Base-by-base conservation (phyloP, 768 basidiomycete genomes). In the Clavaria fumosa region DNA sequence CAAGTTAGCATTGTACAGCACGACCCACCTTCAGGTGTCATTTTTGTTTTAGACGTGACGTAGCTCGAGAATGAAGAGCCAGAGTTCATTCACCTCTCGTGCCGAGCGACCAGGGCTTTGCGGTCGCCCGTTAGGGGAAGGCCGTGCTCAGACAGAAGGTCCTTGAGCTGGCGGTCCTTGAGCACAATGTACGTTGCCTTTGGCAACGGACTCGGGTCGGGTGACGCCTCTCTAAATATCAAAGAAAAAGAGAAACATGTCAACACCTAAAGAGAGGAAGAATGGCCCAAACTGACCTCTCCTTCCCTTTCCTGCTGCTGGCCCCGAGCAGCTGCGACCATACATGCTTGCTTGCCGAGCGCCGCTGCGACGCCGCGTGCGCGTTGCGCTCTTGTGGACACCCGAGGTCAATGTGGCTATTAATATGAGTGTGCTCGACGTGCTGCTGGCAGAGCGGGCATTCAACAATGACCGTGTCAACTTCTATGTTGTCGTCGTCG, bases 1-100 rank as follows among this genome's bases (percentile, higher is more conserved):
- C 6, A 79, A 59, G 50, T 82, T 83, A 20, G 78, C 70, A 43
- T 83, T 83, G 46, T 66, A 75, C 28, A 76, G 50, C 56, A 72
- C 72, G 0, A 78, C 64, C 77, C 78, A 83, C 44, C 79, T 81
- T 33, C 21, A 32, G 20, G 11, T 3, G 12, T 31, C 18, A 30
- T n/a, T 32, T 18, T 44, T 4, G 33, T 21, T 15, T 35, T 20
- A 18, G 35, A 41, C 27, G 24, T 12, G 15, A 38, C 20, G 30
- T 7, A 38, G 34, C 7, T 23, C 32, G 21, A 17, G 27, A 23
- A 17, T 35, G 7, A 14, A 15, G 17, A 37, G 27, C 35, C 4
- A 31, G 26, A 26, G 28, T 17, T n/a, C 48, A 57, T 4, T 49
- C n/a, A 77, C 78, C 64, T 64, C 51, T 69, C 62, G 53, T 81